Base-by-base conservation (phyloP, 495 filamentous ascomycete genomes). In the Lasiosphaeria miniovina region DNA sequence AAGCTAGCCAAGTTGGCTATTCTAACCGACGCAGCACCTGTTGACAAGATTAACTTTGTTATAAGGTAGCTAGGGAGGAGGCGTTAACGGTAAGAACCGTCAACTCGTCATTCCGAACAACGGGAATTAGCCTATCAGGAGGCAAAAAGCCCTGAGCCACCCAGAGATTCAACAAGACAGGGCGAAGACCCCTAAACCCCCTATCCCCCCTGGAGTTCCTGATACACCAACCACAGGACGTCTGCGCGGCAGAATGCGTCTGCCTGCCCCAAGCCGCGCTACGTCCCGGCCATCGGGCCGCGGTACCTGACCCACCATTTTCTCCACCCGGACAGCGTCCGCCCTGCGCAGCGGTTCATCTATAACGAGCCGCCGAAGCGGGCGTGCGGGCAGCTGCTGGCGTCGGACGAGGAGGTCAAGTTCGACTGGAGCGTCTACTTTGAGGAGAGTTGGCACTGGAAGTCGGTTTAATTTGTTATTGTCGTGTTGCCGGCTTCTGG, bases 361-460 rank as follows among this genome's bases (percentile, higher is more conserved):
- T 49, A 49, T 17, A 49, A 49, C 17, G 11, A 49, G 17, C n/a
- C 24, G 6, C 46, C 46, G 17, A 49, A 49, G 24, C 46, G 17
- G 11, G 46, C 46, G 9, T 49, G 46, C 17, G 46, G 46, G 17
- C 46, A 49, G 17, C 46, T 49, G 6, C 6, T 17, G 12, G 46
- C 7, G 24, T 49, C 46, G 6, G 17, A 49, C 46, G 46, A 49
- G 11, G 11, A 49, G n/a, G 17, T 49, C 46, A 49, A 49, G 46
- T 49, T 49, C n/a, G 46, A 17, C 7, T 49, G 46, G 46, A 17
- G 46, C 8, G 9, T 49, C 46, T 49, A 49, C 17, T 49, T 49
- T 15, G 46, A 49, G 46, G 46, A 49, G 46, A 17, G 46, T 17
- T 49, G 46, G 46, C 46, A 49, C 17, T 49, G 46, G 46, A 49